Evolutionary conservation across 2,329 filamentous ascomycete genomes (phyloP).

Genomic region (Cercospora canescens): DNA sequence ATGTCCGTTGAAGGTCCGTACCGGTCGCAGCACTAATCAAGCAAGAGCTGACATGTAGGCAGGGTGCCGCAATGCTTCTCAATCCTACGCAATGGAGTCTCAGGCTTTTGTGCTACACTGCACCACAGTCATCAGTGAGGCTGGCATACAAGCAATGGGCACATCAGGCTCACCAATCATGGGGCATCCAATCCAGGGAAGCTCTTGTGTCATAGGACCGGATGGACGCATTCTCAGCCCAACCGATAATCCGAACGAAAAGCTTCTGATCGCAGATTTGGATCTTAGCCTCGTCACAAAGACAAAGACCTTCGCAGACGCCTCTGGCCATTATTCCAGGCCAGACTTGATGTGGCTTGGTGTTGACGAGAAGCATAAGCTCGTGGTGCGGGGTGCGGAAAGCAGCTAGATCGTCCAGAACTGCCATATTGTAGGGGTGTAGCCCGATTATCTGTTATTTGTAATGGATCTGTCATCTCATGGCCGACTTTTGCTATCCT

Average conservation of each 20-base stretch:
- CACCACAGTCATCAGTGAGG: constrained; percentile 49
- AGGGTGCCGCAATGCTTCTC: constrained; percentile 49
- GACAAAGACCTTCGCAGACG: constrained; percentile 47
- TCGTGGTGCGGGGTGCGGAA: constrained; percentile 16
- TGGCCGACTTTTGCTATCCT: no score
- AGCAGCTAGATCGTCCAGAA: not conserved
- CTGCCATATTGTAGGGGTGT: not conserved
- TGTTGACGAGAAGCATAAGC: constrained; percentile 35
- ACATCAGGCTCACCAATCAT: constrained; percentile 46
- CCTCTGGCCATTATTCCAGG: constrained; percentile 52
- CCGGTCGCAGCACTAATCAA: not conserved
- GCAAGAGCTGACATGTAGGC: constrained; percentile 7
- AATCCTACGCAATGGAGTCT: constrained; percentile 59
- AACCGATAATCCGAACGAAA: constrained; percentile 44
- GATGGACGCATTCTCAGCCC: constrained; percentile 52
- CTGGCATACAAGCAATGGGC: constrained; percentile 46
- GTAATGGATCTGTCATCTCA: no score
- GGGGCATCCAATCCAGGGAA: constrained; percentile 45
- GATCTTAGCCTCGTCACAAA: constrained; percentile 47
- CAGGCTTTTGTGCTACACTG: constrained; percentile 56
- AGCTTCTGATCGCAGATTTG: constrained; percentile 52
- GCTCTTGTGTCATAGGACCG: constrained; percentile 54
- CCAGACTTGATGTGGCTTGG: constrained; percentile 56
- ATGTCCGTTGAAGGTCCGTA: constrained; percentile 39
- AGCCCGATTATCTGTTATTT: no score